Percentiles rank a stretch among this genome's conserved stretches.
Evolutionary conservation across 768 basidiomycete genomes (phyloP).

Genomic region (Tremella fuciformis): DNA sequence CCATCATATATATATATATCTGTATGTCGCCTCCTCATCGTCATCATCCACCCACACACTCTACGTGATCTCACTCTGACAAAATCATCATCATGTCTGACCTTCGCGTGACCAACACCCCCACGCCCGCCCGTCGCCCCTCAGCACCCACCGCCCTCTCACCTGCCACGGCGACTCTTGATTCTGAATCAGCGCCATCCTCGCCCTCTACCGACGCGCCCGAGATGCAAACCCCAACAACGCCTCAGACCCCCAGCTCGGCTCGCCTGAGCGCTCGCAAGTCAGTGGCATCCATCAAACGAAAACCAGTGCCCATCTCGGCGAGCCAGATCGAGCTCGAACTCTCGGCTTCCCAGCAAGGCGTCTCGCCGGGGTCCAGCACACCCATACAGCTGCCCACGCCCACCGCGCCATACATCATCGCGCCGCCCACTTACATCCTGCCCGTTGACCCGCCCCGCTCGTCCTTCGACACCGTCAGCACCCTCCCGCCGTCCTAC

Average conservation of each 20-base stretch:
- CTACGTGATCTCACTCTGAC: too few relatives aligned
- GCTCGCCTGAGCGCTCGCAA: slow-evolving; percentile 8
- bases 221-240: background rate
- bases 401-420: background rate
- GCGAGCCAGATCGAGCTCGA: background rate
- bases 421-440: slow-evolving; percentile 29
- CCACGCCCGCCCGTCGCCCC: background rate
- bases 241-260: background rate
- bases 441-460: slow-evolving; percentile 25
- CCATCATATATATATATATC: too few relatives aligned
- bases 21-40: too few relatives aligned
- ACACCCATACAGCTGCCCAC: background rate
- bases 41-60: too few relatives aligned
- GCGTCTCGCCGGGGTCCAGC: background rate
- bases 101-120: too few relatives aligned
- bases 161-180: background rate
- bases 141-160: background rate
- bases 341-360: background rate
- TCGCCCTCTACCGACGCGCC: background rate
- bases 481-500: slow-evolving; percentile 13
- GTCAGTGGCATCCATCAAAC: slow-evolving; percentile 26
- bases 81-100: too few relatives aligned
- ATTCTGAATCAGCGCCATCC: background rate
- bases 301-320: slow-evolving; percentile 34
- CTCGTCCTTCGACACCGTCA: slow-evolving; percentile 2